phyloP scores from a whole-genome alignment of 1,284 basidiomycete genomes.

The Neotropicomus parvogracilis region DNA sequence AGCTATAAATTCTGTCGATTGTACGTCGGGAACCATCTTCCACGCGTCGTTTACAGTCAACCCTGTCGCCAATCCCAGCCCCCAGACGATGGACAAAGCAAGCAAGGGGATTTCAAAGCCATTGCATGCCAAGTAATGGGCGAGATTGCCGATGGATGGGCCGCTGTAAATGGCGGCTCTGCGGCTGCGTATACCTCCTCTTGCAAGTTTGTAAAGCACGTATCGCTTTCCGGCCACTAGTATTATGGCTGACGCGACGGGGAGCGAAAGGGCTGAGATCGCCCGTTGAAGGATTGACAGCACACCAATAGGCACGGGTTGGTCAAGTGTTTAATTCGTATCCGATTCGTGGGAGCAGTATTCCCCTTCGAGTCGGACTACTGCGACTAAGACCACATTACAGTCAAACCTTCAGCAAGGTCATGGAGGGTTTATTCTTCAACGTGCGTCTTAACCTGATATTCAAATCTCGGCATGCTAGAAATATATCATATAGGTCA shows the following conservation, averaged over 20 bases:
- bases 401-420: slow-evolving; percentile 7
- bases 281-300: no score
- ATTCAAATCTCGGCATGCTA: not conserved
- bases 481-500: slow-evolving; percentile 48
- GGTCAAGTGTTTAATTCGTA: no score
- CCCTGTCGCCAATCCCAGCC: slow-evolving; percentile 11
- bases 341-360: slow-evolving; percentile 17
- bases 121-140: not conserved
- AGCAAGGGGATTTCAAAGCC: slow-evolving; percentile 13
- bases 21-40: no score
- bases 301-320: no score
- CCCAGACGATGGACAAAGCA: slow-evolving; percentile 10
- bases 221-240: slow-evolving; percentile 17
- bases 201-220: slow-evolving; percentile 19
- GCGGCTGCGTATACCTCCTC: slow-evolving; percentile 12
- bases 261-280: no score
- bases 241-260: slow-evolving; percentile 10
- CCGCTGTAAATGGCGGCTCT: slow-evolving; percentile 14
- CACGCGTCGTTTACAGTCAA: slow-evolving; percentile 13
- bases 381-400: not conserved
- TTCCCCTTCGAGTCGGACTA: slow-evolving; percentile 16
- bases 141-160: slow-evolving; percentile 12
- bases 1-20: no score
- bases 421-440: slow-evolving; percentile 31
- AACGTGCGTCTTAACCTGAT: slow-evolving; percentile 21